Evolutionary conservation across 164 flowering plant genomes (phyloP), one percentile per base, ranked within the genome.

Genomic region (Magnolia sinica): DNA sequence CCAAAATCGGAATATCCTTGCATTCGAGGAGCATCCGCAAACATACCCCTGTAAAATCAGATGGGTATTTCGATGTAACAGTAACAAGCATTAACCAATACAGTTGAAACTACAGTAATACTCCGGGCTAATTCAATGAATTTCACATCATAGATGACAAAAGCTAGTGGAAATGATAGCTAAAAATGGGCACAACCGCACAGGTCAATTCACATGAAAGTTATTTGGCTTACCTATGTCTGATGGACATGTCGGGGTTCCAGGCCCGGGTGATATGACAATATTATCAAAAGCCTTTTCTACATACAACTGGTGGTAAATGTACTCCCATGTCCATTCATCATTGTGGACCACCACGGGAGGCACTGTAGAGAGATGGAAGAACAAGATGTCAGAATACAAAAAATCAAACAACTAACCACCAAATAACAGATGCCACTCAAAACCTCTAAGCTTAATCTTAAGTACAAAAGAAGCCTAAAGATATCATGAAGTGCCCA

Each of bases 251-350:
- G 87, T 76, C 22, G 99, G 99, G 79, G 99, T 87, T 72, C 99
- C 99, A 85, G 99, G 99, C 75, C 99, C 99, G 71, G 99, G 99
- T 68, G 99, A 96, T 85, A 96, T 91, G 75, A 96, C 97, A 85
- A 96, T 90, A 83, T 96, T 96, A 79, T 96, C 98, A 78, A 96
- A 96, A 76, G 92, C 92, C 73, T 82, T 87, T 61, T 91, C 95
- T 79, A 91, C 87, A 80, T 91, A 94, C 81, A 96, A 84, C 76
- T 82, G 83, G 78, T 88, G 84, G 75, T 71, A 82, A 82, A 88
- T 71, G 9, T 88, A 91, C 76, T 93, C 85, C 98, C 96, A 91
- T 59, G 94, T 89, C 94, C 89, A 91, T 51, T 91, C 97, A 84
- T 96, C 94, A 85, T 96, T 96, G 49, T 74, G 91, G 55, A 96